Percentiles rank a stretch among this genome's conserved stretches.
phyloP scores from a whole-genome alignment of 495 filamentous ascomycete species.

The Penicillium atrosanguineum region DNA sequence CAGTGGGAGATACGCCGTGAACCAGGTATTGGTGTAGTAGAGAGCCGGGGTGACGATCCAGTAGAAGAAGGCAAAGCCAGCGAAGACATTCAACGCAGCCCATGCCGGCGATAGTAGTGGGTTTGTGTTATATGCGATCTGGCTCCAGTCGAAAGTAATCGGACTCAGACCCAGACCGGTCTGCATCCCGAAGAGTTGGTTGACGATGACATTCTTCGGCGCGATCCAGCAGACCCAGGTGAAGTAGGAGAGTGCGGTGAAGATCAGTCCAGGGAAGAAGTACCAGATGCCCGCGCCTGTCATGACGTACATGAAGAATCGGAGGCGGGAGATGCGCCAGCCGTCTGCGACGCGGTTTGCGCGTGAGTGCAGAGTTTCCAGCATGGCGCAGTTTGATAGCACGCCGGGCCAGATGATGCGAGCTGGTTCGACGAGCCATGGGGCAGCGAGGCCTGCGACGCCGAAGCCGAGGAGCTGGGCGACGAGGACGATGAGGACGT shows the following conservation, averaged over 20 bases:
- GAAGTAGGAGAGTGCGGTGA: constrained; percentile 83
- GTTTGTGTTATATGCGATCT: constrained; percentile 39
- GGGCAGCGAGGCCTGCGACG: constrained; percentile 59
- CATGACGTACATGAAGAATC: constrained; percentile 56
- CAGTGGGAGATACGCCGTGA: constrained; percentile 39
- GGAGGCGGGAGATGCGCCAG: constrained; percentile 58
- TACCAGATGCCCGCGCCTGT: constrained; percentile 65
- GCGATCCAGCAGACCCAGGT: constrained; percentile 84
- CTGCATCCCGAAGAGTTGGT: constrained; percentile 72
- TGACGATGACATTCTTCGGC: constrained; percentile 73
- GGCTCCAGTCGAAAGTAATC: constrained; percentile 77
- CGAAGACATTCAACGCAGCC: constrained; percentile 57
- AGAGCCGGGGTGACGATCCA: constrained; percentile 33
- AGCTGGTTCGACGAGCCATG: constrained; percentile 61
- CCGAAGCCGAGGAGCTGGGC: constrained; percentile 65
- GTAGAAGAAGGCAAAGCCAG: constrained; percentile 34
- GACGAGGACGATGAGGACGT: constrained; percentile 57
- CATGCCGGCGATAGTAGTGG: constrained; percentile 36
- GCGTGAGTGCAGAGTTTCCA: constrained; percentile 35
- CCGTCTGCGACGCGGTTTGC: constrained; percentile 47
- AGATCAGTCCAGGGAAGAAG: constrained; percentile 70
- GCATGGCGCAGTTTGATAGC: constrained; percentile 38
- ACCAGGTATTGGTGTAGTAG: constrained; percentile 41
- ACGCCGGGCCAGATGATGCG: constrained; percentile 43
- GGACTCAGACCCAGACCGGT: constrained; percentile 81